These are phyloP conservation scores for Nakaseomyces kungkrabaensis DNA, from an alignment of 1,139 yeast species.

Conservation along the genomic window DNA sequence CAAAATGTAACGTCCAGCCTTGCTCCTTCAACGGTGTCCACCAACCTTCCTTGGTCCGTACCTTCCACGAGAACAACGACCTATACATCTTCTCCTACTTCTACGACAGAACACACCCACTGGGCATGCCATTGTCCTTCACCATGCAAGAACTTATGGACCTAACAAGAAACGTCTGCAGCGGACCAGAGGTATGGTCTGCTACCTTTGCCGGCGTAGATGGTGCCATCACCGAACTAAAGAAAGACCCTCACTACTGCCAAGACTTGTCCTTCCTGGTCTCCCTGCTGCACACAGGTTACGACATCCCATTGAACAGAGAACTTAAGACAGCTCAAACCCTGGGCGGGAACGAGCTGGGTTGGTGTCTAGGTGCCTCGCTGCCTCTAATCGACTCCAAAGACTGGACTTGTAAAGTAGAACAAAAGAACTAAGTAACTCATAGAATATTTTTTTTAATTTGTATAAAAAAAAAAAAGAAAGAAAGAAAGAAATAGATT, in stretches of 20 bases:
- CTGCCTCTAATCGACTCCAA: constrained; percentile 68
- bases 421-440: constrained; percentile 11
- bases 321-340: constrained; percentile 88
- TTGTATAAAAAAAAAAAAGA: background rate
- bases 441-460: no score
- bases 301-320: constrained; percentile 83
- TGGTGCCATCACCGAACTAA: constrained; percentile 56
- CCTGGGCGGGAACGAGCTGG: constrained; percentile 80
- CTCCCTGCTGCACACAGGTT: constrained; percentile 85
- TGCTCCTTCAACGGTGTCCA: constrained; percentile 96
- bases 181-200: constrained; percentile 68
- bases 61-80: constrained; percentile 63
- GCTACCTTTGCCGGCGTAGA: constrained; percentile 47
- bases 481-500: background rate
- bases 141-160: constrained; percentile 76
- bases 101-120: constrained; percentile 85
- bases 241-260: constrained; percentile 87
- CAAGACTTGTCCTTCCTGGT: constrained; percentile 83
- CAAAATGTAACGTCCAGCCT: constrained; percentile 61
- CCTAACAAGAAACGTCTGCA: constrained; percentile 74
- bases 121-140: constrained; percentile 90
- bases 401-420: constrained; percentile 62
- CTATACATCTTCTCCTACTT: constrained; percentile 87
- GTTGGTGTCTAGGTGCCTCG: constrained; percentile 98
- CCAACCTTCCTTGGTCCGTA: constrained; percentile 78